Evolutionary conservation across 345 rosid species (phyloP).

Genomic region (Eucalyptus sp.): DNA sequence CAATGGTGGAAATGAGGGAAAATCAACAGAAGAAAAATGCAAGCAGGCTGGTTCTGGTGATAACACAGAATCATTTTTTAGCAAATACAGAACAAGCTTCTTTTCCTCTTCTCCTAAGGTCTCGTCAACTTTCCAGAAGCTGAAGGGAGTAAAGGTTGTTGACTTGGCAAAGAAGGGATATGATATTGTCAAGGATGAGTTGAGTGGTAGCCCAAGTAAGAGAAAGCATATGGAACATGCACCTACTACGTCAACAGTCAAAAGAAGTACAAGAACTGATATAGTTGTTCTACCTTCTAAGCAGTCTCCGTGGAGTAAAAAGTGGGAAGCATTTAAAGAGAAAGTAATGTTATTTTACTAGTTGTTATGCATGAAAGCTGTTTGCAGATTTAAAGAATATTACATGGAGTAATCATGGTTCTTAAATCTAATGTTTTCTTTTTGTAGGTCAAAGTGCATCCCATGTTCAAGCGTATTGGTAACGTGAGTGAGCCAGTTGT

Average conservation of each 20-base stretch:
- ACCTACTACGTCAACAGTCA: slow-evolving; percentile 54
- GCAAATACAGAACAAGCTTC: slow-evolving; percentile 47
- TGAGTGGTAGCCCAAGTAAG: slow-evolving; percentile 45
- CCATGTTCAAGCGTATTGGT: slow-evolving; percentile 51
- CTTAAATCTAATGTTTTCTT: neutral
- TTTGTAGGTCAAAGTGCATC: slow-evolving; percentile 60
- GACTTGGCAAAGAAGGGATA: slow-evolving; percentile 82
- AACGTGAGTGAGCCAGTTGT: slow-evolving; percentile 86
- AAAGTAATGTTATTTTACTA: slow-evolving; percentile 29
- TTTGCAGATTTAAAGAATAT: neutral
- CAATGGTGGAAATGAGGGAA: slow-evolving; percentile 20
- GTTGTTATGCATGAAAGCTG: neutral
- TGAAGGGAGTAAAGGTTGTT: slow-evolving; percentile 57
- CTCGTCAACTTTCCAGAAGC: slow-evolving; percentile 43
- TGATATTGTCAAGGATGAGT: slow-evolving; percentile 81
- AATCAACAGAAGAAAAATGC: slow-evolving; percentile 34
- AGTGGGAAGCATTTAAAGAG: slow-evolving; percentile 55
- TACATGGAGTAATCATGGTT: neutral
- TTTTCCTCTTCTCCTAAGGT: slow-evolving; percentile 51
- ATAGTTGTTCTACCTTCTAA: slow-evolving; percentile 46
- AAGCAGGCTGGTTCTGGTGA: slow-evolving; percentile 31
- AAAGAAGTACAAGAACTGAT: slow-evolving; percentile 76
- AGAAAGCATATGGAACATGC: slow-evolving; percentile 80
- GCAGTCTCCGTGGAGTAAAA: slow-evolving; percentile 68
- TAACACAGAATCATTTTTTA: slow-evolving; percentile 47